phyloP scores from a whole-genome alignment of 2,329 filamentous ascomycete genomes.

The Paecilomyces niveus region DNA sequence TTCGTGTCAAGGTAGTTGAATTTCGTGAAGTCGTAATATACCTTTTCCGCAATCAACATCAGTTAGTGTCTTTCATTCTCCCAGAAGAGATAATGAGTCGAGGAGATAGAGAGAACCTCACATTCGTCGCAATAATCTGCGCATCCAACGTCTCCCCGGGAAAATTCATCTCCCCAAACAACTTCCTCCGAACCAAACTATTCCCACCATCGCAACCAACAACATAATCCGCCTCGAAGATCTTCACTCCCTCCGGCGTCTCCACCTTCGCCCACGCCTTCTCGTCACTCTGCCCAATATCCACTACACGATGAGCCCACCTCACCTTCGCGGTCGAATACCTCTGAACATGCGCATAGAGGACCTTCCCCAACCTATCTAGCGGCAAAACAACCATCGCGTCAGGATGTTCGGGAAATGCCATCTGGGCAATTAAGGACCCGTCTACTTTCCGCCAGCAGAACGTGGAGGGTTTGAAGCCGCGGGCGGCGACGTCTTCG shows the following conservation, averaged over 20 bases:
- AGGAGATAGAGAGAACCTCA: constrained; percentile 20
- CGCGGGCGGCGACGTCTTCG: constrained; percentile 39
- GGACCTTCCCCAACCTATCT: constrained; percentile 35
- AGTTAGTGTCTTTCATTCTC: neutral
- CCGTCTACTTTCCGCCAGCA: constrained; percentile 40
- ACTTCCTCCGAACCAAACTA: constrained; percentile 36
- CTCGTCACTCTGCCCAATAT: constrained; percentile 40
- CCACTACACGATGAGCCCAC: constrained; percentile 44
- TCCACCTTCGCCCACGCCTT: constrained; percentile 36
- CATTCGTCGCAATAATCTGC: constrained; percentile 58
- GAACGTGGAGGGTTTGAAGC: constrained; percentile 36
- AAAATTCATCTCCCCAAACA: constrained; percentile 46
- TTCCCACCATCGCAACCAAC: constrained; percentile 49
- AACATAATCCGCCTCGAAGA: constrained; percentile 44
- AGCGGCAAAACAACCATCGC: constrained; percentile 40
- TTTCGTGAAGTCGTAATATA: constrained; percentile 55
- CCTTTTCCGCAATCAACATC: constrained; percentile 31
- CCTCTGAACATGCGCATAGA: constrained; percentile 32
- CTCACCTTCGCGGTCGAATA: constrained; percentile 28
- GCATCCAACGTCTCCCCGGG: constrained; percentile 55
- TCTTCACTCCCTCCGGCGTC: too few relatives aligned
- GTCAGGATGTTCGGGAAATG: constrained; percentile 21
- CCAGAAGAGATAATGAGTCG: too few relatives aligned
- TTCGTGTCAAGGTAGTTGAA: constrained; percentile 30
- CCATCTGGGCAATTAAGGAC: constrained; percentile 24